Evolutionary conservation across 306 rosid genomes (phyloP), one percentile per base, ranked within the genome.

Genomic region (Senna siamea): DNA sequence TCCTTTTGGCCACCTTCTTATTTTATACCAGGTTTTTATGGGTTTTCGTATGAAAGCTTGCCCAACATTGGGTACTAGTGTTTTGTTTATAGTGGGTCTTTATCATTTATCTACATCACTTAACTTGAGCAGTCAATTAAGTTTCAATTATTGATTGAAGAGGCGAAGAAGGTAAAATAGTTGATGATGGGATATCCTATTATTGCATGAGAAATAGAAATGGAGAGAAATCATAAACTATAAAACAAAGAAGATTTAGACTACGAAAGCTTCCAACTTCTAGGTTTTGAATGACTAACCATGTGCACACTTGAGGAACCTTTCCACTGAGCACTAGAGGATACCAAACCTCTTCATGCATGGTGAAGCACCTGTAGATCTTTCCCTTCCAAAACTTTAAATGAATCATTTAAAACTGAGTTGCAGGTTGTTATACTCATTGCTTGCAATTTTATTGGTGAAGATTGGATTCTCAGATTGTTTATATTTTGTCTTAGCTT

Each of bases 151-250:
- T 56, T 14, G 19, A 1, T 30, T 58, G 66, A 73, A 44, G 71
- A 73, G 71, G 72, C 68, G n/a, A n/a, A 57, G 57, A 40, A 59
- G 67, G 71, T 46, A 64, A 50, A 58, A 51, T 6, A 13, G 9
- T 10, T 26, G 66, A 54, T 47, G 72, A 46, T 71, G 30, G 19
- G 56, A 62, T 55, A 65, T 22, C 19, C 5, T 23, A 58, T 41
- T 70, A 19, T 51, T 18, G 26, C 64, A 34, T 26, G 23, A 26
- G 9, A 53, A 17, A 55, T 15, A 43, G 65, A 56, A 55, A 28
- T 2, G 46, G 18, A 17, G 37, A 22, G 30, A 38, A 59, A 43
- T 11, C 35, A 65, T 19, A 65, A 63, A 50, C 22, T 20, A 19
- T 48, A 38, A 37, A 20, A 40, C 7, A 9, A 11, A 12, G 12